These are phyloP conservation scores for Pichia sp. DNA, from an alignment of 1,139 yeast genomes.

Conservation along the genomic window DNA sequence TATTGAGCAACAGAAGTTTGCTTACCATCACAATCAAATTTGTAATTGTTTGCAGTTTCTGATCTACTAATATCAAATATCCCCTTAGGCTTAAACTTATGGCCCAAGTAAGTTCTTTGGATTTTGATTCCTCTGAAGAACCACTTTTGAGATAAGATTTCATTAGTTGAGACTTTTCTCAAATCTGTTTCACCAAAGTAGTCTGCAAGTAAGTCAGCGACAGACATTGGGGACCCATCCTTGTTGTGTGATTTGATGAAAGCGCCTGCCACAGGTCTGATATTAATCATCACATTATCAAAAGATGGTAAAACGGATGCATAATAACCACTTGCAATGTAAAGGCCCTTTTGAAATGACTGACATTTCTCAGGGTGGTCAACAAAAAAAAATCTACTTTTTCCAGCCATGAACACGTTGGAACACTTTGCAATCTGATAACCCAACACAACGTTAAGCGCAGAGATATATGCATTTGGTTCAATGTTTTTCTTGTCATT, in stretches of 20 bases:
- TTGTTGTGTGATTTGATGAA: conserved; percentile 25
- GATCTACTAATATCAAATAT: conserved; percentile 21
- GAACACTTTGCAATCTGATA: conserved; percentile 22
- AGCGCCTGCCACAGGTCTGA: conserved; percentile 24
- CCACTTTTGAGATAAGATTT: conserved; percentile 15
- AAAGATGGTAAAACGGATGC: conserved; percentile 26
- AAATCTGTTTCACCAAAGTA: conserved; percentile 22
- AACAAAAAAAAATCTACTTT: conserved; percentile 31
- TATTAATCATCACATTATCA: conserved; percentile 23
- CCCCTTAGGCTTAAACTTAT: conserved; percentile 23
- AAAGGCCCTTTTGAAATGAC: conserved; percentile 24
- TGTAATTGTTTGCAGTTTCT: conserved; percentile 21
- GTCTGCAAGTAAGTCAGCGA: conserved; percentile 24
- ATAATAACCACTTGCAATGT: conserved; percentile 23
- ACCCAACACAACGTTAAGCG: conserved; percentile 23
- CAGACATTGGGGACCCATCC: conserved; percentile 24
- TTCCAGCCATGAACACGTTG: conserved; percentile 28
- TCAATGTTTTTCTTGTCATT: conserved; percentile 28
- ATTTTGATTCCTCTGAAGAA: conserved; percentile 25
- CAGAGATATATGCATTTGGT: conserved; percentile 22
- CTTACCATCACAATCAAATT: conserved; percentile 23
- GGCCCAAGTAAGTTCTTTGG: conserved; percentile 23
- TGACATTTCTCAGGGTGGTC: conserved; percentile 24
- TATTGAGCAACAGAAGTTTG: conserved; percentile 22
- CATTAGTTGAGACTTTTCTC: conserved; percentile 14